A percentile compares a stretch with the other conserved stretches of the same genome.
phyloP scores from a whole-genome alignment of 805 yeast species.

The Starmerella cellae region DNA sequence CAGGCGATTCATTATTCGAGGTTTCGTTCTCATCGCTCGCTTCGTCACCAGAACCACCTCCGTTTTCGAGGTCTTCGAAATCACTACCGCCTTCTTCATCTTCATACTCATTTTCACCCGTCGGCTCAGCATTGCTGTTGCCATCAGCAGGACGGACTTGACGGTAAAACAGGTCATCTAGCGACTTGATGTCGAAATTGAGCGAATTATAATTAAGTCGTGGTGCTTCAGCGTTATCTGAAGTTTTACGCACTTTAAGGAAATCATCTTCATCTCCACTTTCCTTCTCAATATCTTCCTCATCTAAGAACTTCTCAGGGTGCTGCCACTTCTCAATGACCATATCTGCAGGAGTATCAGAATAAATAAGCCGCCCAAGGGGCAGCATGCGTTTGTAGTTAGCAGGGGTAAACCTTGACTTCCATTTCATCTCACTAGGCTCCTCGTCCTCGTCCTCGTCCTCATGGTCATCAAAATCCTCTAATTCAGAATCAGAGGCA shows the following conservation, averaged over 20 bases:
- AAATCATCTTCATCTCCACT: constrained; percentile 29
- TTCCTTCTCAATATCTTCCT: constrained; percentile 19
- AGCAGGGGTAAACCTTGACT: constrained; percentile 36
- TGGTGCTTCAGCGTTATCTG: constrained; percentile 10
- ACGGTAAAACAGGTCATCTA: constrained; percentile 23
- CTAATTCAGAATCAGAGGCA: constrained; percentile 20
- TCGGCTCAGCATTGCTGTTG: too few relatives aligned
- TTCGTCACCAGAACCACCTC: constrained; percentile 23
- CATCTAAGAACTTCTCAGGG: constrained; percentile 18
- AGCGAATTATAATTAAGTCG: constrained; percentile 21
- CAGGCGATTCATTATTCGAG: constrained; percentile 25
- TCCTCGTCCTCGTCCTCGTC: constrained; percentile 16
- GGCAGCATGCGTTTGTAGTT: constrained; percentile 55
- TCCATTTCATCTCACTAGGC: constrained; percentile 26
- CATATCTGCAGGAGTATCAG: constrained; percentile 56
- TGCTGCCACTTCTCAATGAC: constrained; percentile 24
- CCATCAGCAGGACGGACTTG: constrained; percentile 22
- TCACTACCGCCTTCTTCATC: constrained; percentile 27
- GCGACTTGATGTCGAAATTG: constrained; percentile 18
- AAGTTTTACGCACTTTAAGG: constrained; percentile 20
- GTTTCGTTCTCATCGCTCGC: constrained; percentile 22
- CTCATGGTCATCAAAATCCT: constrained; percentile 17
- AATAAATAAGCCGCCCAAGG: constrained; percentile 64
- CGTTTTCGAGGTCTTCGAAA: constrained; percentile 18
- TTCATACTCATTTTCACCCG: constrained; percentile 26